These are phyloP conservation scores for Teunomyces tritomae DNA, from an alignment of 805 yeast species.

Conservation along the genomic window DNA sequence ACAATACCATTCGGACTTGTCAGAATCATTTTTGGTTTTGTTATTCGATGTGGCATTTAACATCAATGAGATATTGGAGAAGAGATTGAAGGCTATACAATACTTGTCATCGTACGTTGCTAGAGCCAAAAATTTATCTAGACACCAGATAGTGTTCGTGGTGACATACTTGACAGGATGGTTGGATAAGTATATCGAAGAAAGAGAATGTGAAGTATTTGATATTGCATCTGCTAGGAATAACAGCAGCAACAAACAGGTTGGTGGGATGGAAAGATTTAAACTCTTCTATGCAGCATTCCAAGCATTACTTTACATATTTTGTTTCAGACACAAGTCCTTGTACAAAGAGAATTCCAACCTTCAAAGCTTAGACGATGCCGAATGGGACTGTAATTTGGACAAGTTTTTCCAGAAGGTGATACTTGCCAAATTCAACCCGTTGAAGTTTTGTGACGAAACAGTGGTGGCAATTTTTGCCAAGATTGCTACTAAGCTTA, in stretches of 20 bases:
- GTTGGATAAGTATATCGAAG: slow-evolving; percentile 76
- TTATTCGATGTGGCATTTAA: slow-evolving; percentile 82
- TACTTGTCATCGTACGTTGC: slow-evolving; percentile 89
- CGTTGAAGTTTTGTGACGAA: slow-evolving; percentile 88
- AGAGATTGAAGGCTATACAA: slow-evolving; percentile 85
- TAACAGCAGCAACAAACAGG: slow-evolving; percentile 18
- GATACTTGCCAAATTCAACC: slow-evolving; percentile 86
- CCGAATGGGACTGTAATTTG: slow-evolving; percentile 73
- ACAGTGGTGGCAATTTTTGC: slow-evolving; percentile 94
- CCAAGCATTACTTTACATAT: slow-evolving; percentile 86
- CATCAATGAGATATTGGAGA: slow-evolving; percentile 63
- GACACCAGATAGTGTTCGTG: slow-evolving; percentile 74
- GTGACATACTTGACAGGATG: slow-evolving; percentile 80
- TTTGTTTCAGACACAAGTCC: slow-evolving; percentile 77
- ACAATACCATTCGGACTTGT: slow-evolving; percentile 76
- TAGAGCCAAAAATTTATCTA: slow-evolving; percentile 70
- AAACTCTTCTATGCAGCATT: slow-evolving; percentile 86
- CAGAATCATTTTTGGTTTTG: slow-evolving; percentile 80
- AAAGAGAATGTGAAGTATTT: slow-evolving; percentile 80
- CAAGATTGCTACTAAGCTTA: slow-evolving; percentile 82
- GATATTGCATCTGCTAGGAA: slow-evolving; percentile 24
- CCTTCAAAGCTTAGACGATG: slow-evolving; percentile 15
- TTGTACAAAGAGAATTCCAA: slow-evolving; percentile 41
- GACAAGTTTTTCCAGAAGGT: slow-evolving; percentile 86
- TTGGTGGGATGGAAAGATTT: slow-evolving; percentile 84